Evolutionary conservation across 2,329 filamentous ascomycete species (phyloP), one percentile per base, ranked within the genome.

Genomic region (Trichocomaceae sp.): DNA sequence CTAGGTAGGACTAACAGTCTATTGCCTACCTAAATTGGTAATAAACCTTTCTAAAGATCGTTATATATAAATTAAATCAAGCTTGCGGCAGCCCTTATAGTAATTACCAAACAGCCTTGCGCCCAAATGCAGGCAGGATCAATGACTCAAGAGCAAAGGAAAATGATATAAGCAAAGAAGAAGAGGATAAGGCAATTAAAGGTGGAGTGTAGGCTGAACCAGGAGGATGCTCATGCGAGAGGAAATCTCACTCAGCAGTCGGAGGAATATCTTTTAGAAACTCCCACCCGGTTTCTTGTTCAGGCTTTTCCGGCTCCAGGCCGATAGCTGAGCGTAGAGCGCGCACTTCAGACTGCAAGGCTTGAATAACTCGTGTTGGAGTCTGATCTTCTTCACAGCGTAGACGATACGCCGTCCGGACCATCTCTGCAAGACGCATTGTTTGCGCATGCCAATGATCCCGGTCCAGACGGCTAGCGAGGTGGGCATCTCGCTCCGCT

Each of bases 251-350:
- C 46, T 71, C 68, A 42, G 59, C 50, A 56, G 65, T 65, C n/a
- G 69, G 61, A 13, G 70, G 67, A 26, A 69, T 60, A 58, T 76
- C 69, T 62, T 76, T 76, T 45, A 78, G 63, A 46, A 77, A 72
- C 57, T 75, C 73, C 70, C 72, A 78, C 23, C 76, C 76, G 55
- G 69, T 76, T 62, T 78, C 76, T 26, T 77, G 74, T 56, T 78
- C 75, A 1, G 70, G 69, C 56, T 71, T 74, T 63, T 78, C 75
- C 1, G 70, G 62, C 57, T 77, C 75, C 72, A 77, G 72, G 2
- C 75, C 75, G 44, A 78, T 62, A 6, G 74, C 73, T 53, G 75
- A 70, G 55, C 76, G 71, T 54, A 76, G 73, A 41, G 74, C 74
- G 35, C 76, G 71, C 20, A 78, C 75, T 59, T 78, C 75, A 45